phyloP scores from a whole-genome alignment of 495 filamentous ascomycete species.

The Penicillium robsamsonii region DNA sequence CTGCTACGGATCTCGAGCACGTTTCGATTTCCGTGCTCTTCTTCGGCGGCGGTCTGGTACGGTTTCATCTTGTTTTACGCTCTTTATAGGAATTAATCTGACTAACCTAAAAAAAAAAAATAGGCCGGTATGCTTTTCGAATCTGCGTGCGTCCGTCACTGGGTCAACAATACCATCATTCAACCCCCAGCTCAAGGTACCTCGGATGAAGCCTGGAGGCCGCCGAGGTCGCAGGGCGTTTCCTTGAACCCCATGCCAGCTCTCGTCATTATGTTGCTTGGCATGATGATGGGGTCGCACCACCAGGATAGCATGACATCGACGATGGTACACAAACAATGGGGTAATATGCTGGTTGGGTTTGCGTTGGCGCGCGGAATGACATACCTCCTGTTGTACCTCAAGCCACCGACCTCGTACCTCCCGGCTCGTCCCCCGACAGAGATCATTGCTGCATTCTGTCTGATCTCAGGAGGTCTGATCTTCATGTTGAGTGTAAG shows the following conservation, averaged over 20 bases:
- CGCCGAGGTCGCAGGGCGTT: conserved; percentile 66
- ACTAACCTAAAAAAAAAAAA: neutral
- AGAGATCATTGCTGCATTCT: conserved; percentile 82
- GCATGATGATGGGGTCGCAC: conserved; percentile 93
- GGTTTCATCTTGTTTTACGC: conserved; percentile 14
- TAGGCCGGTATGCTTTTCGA: conserved; percentile 93
- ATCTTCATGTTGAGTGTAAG: conserved; percentile 92
- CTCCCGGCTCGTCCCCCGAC: conserved; percentile 89
- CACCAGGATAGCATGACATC: conserved; percentile 82
- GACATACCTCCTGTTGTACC: conserved; percentile 77
- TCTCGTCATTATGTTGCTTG: conserved; percentile 79
- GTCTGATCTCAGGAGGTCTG: conserved; percentile 79
- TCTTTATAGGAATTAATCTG: neutral
- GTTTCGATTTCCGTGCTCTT: conserved; percentile 92
- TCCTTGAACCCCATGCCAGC: conserved; percentile 89
- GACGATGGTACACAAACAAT: conserved; percentile 91
- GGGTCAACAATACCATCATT: conserved; percentile 66
- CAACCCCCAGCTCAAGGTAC: conserved; percentile 37
- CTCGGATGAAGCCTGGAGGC: conserved; percentile 49
- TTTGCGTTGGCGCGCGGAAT: conserved; percentile 73
- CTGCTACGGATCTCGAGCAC: conserved; percentile 82
- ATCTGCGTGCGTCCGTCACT: conserved; percentile 63
- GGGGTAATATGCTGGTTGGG: conserved; percentile 83
- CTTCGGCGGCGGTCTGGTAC: conserved; percentile 87
- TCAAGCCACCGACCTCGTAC: conserved; percentile 79